Evolutionary conservation across 352 stramenopile species (phyloP), one percentile per base, ranked within the genome.

Genomic region (Globisporangium nagaii): DNA sequence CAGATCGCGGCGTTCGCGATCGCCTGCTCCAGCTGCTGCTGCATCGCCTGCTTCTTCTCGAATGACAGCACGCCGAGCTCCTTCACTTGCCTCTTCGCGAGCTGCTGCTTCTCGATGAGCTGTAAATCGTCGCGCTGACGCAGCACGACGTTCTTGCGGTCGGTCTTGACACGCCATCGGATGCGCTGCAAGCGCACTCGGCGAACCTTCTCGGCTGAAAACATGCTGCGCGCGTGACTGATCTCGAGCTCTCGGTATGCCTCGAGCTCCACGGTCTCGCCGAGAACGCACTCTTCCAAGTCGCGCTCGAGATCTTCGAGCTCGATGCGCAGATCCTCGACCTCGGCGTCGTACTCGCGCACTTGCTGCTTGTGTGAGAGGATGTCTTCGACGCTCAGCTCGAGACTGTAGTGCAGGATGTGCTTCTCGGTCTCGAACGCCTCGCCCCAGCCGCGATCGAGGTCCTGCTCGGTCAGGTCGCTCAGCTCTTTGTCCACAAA

Each of bases 341-440:
- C 80, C 51, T 91, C 81, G 7, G 46, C 62, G 13, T 91, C 80
- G 49, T 89, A 93, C 50, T 87, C 73, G 6, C 74, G 61, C 13
- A 88, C 74, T 45, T 90, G 73, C n/a, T 84, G 61, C 37, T 71
- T 73, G 12, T 59, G 72, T 19, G 65, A 67, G 0, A 86, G 62
- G 48, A 93, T 86, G 30, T 93, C 79, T 41, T 93, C 80, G 32
- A 88, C 69, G 34, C 79, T 88, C n/a, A 91, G 67, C 57, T 88
- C 73, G 8, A 89, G 52, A 37, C 70, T 83, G 56, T 77, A 90
- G 27, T 70, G 73, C 19, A 92, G 46, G 2, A 90, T 58, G 34
- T 89, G 75, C 36, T 87, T 86, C 42, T 93, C 82, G 3, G 77
- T 90, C 52, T 86, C 54, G 45, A 90, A 93, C 19, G 82, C 82